Base-by-base conservation (phyloP, 108 stramenopile genomes). In the Poteriospumella lacustris region DNA sequence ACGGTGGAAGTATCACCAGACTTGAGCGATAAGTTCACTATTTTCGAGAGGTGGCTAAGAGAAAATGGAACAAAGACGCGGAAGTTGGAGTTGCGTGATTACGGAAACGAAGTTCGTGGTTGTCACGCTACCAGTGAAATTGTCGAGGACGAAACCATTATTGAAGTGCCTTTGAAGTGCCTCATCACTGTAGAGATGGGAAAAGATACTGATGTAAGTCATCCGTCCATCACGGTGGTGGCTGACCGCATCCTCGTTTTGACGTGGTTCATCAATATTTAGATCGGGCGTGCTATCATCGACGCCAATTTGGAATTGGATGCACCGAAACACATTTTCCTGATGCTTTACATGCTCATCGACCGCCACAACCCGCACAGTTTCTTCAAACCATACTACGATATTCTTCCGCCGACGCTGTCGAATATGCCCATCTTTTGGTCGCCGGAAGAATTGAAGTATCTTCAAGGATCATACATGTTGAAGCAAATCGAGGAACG, bases 171-270 rank as follows among this genome's bases (percentile, higher is more conserved):
- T 29, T 83, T 91, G 2, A 85, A 84, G 68, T 98, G 95, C 76
- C 87, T 99, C 36, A 96, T 99, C 75, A 99, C 99, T 0, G 99
- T 98, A 1, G 97, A 99, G 90, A 98, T 98, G 97, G 99, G 99
- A 42, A 95, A 97, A 68, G 79, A 58, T 1, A 76, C 84, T 0
- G 81, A 79, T 0, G 81, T 56, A 56, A 56, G 52, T 56, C 24
- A 56, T 24, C 24, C 52, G 15, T 19, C 52, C 19, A 56, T 56
- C 52, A 56, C 24, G 24, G 15, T 24, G 15, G 52, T 56, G 52
- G 24, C 24, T 56, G 15, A 15, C 15, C 15, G 24, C 15, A 19
- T 19, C 24, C 24, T 56, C 15, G 15, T 56, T 56, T 56, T 19
- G 52, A 56, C 15, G 15, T 56, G 52, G 24, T 19, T 56, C 15